These are phyloP conservation scores for Incumbomyces delicatus DNA, from an alignment of 2,329 filamentous ascomycete species.

Conservation along the genomic window DNA sequence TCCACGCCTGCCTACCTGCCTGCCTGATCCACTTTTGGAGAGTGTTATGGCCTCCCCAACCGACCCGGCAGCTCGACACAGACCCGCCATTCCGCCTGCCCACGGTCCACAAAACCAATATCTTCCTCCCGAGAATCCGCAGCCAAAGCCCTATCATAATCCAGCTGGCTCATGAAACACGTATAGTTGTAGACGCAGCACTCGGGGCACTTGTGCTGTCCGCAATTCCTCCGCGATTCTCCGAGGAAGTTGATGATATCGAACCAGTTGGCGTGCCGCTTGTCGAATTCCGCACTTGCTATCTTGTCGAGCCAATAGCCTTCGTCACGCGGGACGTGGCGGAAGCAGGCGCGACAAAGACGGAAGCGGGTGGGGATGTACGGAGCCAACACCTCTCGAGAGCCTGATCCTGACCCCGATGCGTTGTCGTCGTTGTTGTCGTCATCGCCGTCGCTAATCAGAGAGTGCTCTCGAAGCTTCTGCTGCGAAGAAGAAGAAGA, in stretches of 20 bases:
- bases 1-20: too few species aligned
- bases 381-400: not conserved
- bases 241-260: slow-evolving; percentile 12
- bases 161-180: slow-evolving; percentile 6
- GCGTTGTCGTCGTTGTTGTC: not conserved
- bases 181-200: slow-evolving; percentile 7
- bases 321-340: slow-evolving; percentile 2
- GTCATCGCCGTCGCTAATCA: not conserved
- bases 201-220: slow-evolving; percentile 10
- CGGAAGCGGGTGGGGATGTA: slow-evolving; percentile 9
- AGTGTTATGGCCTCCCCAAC: not conserved
- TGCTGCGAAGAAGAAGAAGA: too few species aligned
- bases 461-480: not conserved
- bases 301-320: slow-evolving; percentile 10
- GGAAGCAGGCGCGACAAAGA: slow-evolving; percentile 14
- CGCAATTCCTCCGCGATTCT: not conserved
- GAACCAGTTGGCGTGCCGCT: slow-evolving; percentile 7
- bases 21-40: too few species aligned
- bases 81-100: not conserved
- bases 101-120: not conserved
- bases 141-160: not conserved
- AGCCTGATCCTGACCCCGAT: too few species aligned
- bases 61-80: not conserved
- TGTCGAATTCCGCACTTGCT: slow-evolving; percentile 6
- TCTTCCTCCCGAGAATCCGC: not conserved